These are phyloP conservation scores for Candida pseudofarinosa DNA, from an alignment of 805 yeast species.

Conservation along the genomic window DNA sequence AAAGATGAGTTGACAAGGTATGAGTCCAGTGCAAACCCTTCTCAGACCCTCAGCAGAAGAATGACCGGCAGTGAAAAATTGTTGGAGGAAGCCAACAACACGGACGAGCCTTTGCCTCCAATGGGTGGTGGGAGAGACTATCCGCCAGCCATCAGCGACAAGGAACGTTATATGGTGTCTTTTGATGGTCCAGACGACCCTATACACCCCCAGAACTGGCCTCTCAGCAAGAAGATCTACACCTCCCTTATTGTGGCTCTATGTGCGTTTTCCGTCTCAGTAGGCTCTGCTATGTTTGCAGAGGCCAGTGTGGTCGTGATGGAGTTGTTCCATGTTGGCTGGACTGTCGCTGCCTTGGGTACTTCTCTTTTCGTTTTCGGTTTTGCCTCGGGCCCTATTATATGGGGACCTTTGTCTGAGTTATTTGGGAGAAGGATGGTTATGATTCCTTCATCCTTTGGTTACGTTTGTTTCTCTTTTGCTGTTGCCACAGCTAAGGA, in stretches of 20 bases:
- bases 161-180: constrained; percentile 10
- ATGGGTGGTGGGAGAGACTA: constrained; percentile 16
- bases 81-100: constrained; percentile 16
- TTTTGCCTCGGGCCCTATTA: constrained; percentile 81
- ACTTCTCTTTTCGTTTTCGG: constrained; percentile 78
- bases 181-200: constrained; percentile 16
- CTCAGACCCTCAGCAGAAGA: constrained; percentile 15
- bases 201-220: constrained; percentile 33
- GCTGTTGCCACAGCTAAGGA: constrained; percentile 73
- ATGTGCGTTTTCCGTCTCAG: constrained; percentile 12
- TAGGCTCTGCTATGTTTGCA: constrained; percentile 71
- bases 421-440: constrained; percentile 67
- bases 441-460: constrained; percentile 43
- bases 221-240: constrained; percentile 20
- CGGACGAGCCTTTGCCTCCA: constrained; percentile 17
- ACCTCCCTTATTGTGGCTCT: constrained; percentile 42
- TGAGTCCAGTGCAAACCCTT: constrained; percentile 14
- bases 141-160: constrained; percentile 11
- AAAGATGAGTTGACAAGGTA: constrained; percentile 14
- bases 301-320: constrained; percentile 48
- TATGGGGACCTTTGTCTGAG: constrained; percentile 86
- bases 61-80: constrained; percentile 19
- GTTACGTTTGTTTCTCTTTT: constrained; percentile 37
- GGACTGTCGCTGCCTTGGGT: constrained; percentile 62
- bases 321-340: constrained; percentile 51